A percentile compares a stretch with the other conserved stretches of the same genome.
Evolutionary conservation across 1,284 basidiomycete species (phyloP).

Genomic region (Puccinia novopanici): DNA sequence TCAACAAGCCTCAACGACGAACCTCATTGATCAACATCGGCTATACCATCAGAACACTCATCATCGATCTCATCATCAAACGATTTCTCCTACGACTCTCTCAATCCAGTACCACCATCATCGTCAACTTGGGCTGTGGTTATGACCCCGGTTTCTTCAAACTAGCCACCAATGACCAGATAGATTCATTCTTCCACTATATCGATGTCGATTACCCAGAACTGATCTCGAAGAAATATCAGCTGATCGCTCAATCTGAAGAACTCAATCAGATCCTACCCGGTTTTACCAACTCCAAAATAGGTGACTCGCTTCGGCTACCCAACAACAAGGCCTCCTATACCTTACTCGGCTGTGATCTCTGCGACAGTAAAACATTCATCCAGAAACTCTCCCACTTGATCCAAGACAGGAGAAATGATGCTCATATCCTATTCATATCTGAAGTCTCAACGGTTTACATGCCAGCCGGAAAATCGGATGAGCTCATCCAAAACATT

Average conservation of each 20-base stretch:
- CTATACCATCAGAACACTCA: slow-evolving; percentile 38
- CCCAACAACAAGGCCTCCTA: slow-evolving; percentile 14
- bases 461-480: slow-evolving; percentile 37
- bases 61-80: slow-evolving; percentile 34
- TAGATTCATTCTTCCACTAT: not conserved
- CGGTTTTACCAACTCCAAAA: not conserved
- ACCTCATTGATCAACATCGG: slow-evolving; percentile 47
- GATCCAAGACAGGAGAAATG: not conserved
- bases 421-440: slow-evolving; percentile 35
- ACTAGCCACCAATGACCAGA: not conserved
- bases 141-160: slow-evolving; percentile 49
- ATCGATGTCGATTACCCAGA: slow-evolving; percentile 48
- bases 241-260: slow-evolving; percentile 36
- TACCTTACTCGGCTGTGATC: slow-evolving; percentile 38
- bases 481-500: slow-evolving; percentile 30
- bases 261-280: slow-evolving; percentile 27
- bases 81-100: not conserved
- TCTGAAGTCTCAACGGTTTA: slow-evolving; percentile 50
- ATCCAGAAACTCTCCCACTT: slow-evolving; percentile 8
- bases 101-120: not conserved
- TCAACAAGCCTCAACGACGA: slow-evolving; percentile 22
- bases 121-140: slow-evolving; percentile 47
- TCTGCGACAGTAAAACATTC: slow-evolving; percentile 21
- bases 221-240: slow-evolving; percentile 38
- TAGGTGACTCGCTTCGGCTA: slow-evolving; percentile 11